Conservation (phyloP, 768 basidiomycete species). For the Tubosaeta sp. region DNA sequence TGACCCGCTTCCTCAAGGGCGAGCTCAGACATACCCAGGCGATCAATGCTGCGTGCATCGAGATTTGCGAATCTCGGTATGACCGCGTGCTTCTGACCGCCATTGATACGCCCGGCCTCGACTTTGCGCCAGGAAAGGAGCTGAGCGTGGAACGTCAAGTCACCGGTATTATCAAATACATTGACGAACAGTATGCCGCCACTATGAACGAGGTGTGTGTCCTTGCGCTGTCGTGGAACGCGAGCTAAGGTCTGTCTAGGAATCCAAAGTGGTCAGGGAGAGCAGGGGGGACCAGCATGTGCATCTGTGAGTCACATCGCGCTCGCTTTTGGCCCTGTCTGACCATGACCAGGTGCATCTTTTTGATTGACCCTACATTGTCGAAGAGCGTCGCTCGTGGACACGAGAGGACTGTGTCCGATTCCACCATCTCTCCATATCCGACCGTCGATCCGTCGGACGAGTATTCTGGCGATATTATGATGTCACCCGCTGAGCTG, state of each 20-base stretch:
- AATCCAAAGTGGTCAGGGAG: slow-evolving; percentile 84
- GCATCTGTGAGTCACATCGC: slow-evolving; percentile 58
- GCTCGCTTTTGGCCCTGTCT: slow-evolving; percentile 4
- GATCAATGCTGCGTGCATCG: slow-evolving; percentile 68
- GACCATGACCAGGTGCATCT: slow-evolving; percentile 59
- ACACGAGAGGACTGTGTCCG: slow-evolving; percentile 57
- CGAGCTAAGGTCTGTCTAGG: slow-evolving; percentile 39
- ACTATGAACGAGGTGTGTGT: slow-evolving; percentile 74
- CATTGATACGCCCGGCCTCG: slow-evolving; percentile 83
- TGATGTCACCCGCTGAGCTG: slow-evolving; percentile 76
- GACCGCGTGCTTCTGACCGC: slow-evolving; percentile 77
- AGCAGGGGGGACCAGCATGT: slow-evolving; percentile 89
- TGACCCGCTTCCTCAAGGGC: slow-evolving; percentile 63
- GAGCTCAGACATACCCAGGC: slow-evolving; percentile 54
- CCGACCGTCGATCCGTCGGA: slow-evolving; percentile 48
- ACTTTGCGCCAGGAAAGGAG: slow-evolving; percentile 69
- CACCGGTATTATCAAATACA: slow-evolving; percentile 65
- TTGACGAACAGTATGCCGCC: slow-evolving; percentile 79
- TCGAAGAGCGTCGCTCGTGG: slow-evolving; percentile 48
- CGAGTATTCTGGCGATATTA: slow-evolving; percentile 46
- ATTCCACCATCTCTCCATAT: slow-evolving; percentile 52
- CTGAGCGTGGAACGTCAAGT: slow-evolving; percentile 79
- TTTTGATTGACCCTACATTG: slow-evolving; percentile 80
- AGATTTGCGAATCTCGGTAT: slow-evolving; percentile 80
- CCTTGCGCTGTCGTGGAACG: not conserved